These are phyloP conservation scores for Blastobotrys attinorum DNA, from an alignment of 805 yeast genomes.

Conservation along the genomic window DNA sequence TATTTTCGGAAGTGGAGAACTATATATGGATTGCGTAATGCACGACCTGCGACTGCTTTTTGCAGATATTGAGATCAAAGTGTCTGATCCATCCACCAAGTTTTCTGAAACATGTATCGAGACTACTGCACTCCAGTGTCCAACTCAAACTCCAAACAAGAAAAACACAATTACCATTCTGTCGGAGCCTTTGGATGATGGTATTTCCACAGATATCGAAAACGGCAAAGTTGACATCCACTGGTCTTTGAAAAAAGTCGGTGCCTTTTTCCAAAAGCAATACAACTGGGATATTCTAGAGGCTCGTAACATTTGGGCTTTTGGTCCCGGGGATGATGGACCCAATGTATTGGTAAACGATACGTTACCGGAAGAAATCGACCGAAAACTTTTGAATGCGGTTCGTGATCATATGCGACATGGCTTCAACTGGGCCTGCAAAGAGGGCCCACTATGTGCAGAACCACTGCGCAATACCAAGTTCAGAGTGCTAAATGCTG, in stretches of 20 bases:
- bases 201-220: slow-evolving; percentile 50
- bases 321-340: slow-evolving; percentile 50
- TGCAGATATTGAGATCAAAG: slow-evolving; percentile 61
- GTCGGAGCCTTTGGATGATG: slow-evolving; percentile 63
- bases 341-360: slow-evolving; percentile 62
- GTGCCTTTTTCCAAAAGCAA: slow-evolving; percentile 46
- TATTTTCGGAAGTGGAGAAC: slow-evolving; percentile 75
- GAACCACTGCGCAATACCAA: slow-evolving; percentile 66
- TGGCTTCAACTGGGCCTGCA: slow-evolving; percentile 78
- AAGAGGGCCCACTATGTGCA: slow-evolving; percentile 90
- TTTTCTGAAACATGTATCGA: slow-evolving; percentile 72
- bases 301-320: slow-evolving; percentile 73
- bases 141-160: slow-evolving; percentile 48
- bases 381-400: slow-evolving; percentile 38
- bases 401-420: slow-evolving; percentile 52
- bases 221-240: slow-evolving; percentile 33
- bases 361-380: slow-evolving; percentile 63
- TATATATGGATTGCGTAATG: slow-evolving; percentile 75
- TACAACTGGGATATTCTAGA: slow-evolving; percentile 80
- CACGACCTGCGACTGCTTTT: slow-evolving; percentile 64
- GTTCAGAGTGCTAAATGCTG: slow-evolving; percentile 61
- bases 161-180: slow-evolving; percentile 55
- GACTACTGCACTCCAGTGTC: slow-evolving; percentile 59
- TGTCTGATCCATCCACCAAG: slow-evolving; percentile 75
- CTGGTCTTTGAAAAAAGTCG: slow-evolving; percentile 36